Evolutionary conservation across 805 yeast genomes (phyloP).

Genomic region (Candida montana): DNA sequence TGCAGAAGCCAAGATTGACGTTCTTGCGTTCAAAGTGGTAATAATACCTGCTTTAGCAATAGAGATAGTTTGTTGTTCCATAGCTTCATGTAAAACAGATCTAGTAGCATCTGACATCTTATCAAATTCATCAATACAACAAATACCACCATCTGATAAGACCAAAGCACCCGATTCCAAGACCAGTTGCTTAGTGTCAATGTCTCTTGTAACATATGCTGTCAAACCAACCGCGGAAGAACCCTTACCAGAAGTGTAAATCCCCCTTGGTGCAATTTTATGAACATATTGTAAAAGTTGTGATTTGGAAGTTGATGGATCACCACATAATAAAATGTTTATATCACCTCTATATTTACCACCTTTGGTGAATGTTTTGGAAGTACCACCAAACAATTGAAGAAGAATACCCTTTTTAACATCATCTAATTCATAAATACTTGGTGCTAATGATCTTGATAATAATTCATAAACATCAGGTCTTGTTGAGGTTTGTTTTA

Average conservation of each 20-base stretch:
- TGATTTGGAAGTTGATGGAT: slow-evolving; percentile 96
- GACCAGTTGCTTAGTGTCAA: slow-evolving; percentile 89
- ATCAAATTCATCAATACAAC: slow-evolving; percentile 98
- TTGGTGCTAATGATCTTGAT: slow-evolving; percentile 93
- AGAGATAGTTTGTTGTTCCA: slow-evolving; percentile 98
- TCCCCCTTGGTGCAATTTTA: slow-evolving; percentile 96
- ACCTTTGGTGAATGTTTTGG: slow-evolving; percentile 81
- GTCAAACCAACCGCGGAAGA: slow-evolving; percentile 99
- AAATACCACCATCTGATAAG: slow-evolving; percentile 94
- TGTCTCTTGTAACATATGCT: slow-evolving; percentile 92
- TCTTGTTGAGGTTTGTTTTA: slow-evolving; percentile 57
- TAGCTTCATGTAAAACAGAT: slow-evolving; percentile 94
- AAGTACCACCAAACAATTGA: slow-evolving; percentile 94
- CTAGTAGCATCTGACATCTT: slow-evolving; percentile 94
- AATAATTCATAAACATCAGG: slow-evolving; percentile 80
- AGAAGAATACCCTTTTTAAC: slow-evolving; percentile 91
- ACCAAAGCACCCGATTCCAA: slow-evolving; percentile 96
- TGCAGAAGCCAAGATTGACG: slow-evolving; percentile 93
- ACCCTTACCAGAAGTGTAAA: slow-evolving; percentile 97
- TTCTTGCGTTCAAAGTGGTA: slow-evolving; percentile 93
- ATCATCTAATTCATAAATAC: slow-evolving; percentile 92
- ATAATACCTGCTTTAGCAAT: slow-evolving; percentile 98
- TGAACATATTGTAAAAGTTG: slow-evolving; percentile 93
- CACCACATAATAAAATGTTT: slow-evolving; percentile 89
- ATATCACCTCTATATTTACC: slow-evolving; percentile 96